A percentile compares a stretch with the other conserved stretches of the same genome.
These are phyloP conservation scores for Umbelopsis sp. DNA, from an alignment of 192 early-diverging fungal genomes.

Conservation along the genomic window DNA sequence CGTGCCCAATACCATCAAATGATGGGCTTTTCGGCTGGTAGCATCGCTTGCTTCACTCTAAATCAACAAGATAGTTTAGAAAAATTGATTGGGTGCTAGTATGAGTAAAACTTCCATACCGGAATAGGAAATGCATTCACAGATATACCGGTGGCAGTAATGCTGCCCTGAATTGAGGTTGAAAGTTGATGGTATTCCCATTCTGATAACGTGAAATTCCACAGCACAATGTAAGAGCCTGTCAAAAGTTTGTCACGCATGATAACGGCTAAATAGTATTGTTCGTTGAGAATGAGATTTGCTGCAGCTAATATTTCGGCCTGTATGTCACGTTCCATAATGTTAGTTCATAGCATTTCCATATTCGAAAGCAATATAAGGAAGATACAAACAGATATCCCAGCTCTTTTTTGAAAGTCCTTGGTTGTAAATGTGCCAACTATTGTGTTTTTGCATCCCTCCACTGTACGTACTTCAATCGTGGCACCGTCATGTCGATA, in stretches of 20 bases:
- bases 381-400: not conserved
- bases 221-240: slow-evolving; percentile 6
- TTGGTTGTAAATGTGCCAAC: not conserved
- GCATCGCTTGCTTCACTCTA: slow-evolving; percentile 1
- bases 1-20: slow-evolving; percentile 1
- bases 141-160: not conserved
- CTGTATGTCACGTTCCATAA: not conserved
- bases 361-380: too few relatives aligned
- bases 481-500: not conserved
- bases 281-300: not conserved
- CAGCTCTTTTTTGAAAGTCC: not conserved
- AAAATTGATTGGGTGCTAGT: too few relatives aligned
- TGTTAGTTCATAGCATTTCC: too few relatives aligned
- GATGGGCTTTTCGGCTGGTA: not conserved
- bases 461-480: not conserved
- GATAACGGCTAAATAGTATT: slow-evolving; percentile 5
- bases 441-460: not conserved
- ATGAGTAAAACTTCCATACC: not conserved
- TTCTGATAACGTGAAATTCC: not conserved
- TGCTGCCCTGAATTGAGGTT: not conserved
- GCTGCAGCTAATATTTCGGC: not conserved
- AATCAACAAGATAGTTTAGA: not conserved
- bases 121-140: not conserved
- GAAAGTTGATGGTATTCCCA: slow-evolving; percentile 1
- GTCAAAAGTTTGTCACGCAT: not conserved